These are phyloP conservation scores for Cyclotella atomus DNA, from an alignment of 108 stramenopile species.

Conservation along the genomic window DNA sequence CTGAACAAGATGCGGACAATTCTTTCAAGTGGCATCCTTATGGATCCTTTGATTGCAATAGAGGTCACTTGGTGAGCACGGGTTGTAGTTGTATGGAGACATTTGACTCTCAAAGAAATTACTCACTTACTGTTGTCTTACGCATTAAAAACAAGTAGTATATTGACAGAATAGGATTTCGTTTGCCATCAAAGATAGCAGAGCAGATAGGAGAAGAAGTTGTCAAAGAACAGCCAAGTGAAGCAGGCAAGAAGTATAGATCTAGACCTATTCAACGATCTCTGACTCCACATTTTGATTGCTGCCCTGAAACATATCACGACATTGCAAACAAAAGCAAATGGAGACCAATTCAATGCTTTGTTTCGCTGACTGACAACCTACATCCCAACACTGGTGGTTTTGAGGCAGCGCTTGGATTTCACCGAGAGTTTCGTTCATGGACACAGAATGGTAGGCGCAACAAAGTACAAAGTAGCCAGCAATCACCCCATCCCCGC, in stretches of 20 bases:
- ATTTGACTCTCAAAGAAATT: too few species aligned
- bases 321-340: constrained; percentile 53
- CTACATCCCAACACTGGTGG: constrained; percentile 82
- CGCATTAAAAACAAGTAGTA: too few species aligned
- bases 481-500: constrained; percentile 6
- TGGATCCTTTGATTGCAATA: constrained; percentile 70
- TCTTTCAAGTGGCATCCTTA: constrained; percentile 78
- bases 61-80: constrained; percentile 60
- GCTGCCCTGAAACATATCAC: constrained; percentile 84
- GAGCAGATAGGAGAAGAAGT: constrained; percentile 57
- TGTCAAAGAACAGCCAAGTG: neutral
- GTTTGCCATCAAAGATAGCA: constrained; percentile 76
- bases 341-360: constrained; percentile 95
- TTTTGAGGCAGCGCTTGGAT: constrained; percentile 91
- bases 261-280: constrained; percentile 76
- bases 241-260: constrained; percentile 57
- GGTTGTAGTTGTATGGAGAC: too few species aligned
- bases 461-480: neutral
- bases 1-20: constrained; percentile 2
- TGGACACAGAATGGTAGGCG: constrained; percentile 63
- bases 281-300: constrained; percentile 95
- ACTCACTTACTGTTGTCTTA: too few species aligned
- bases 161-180: constrained; percentile 90
- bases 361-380: constrained; percentile 87
- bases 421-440: constrained; percentile 83